Conservation (phyloP, 2,329 filamentous ascomycete species). For the Sordariomycetes sp. region DNA sequence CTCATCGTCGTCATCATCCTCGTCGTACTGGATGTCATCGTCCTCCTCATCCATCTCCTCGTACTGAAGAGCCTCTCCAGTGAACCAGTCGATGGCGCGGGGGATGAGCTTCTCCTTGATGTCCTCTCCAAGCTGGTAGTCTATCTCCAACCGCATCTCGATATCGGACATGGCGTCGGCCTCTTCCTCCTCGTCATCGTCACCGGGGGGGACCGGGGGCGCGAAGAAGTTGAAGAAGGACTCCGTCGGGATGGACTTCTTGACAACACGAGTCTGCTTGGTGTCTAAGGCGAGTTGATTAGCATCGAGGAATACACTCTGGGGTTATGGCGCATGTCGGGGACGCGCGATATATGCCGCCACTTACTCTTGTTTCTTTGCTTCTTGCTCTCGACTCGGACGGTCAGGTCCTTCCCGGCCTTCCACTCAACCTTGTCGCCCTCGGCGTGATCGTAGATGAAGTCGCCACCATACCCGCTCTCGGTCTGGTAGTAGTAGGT, state of each 20-base stretch:
- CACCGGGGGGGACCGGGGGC: slow-evolving; percentile 69
- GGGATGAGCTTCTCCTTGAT: slow-evolving; percentile 99
- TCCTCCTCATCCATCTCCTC: slow-evolving; percentile 85
- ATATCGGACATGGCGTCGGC: slow-evolving; percentile 79
- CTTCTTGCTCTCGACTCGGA: slow-evolving; percentile 97
- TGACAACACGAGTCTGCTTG: slow-evolving; percentile 97
- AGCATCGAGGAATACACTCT: not conserved
- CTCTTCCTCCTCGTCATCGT: slow-evolving; percentile 60
- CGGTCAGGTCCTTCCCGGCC: slow-evolving; percentile 81
- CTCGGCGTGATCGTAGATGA: slow-evolving; percentile 98
- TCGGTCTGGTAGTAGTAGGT: slow-evolving; percentile 99
- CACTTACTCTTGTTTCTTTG: slow-evolving; percentile 95
- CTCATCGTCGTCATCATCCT: slow-evolving; percentile 87
- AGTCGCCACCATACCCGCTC: slow-evolving; percentile 96
- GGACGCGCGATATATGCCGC: not conserved
- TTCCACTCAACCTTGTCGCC: slow-evolving; percentile 98
- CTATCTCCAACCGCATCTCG: slow-evolving; percentile 93
- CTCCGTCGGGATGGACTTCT: slow-evolving; percentile 97
- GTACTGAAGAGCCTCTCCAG: slow-evolving; percentile 91
- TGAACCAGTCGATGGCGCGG: slow-evolving; percentile 98
- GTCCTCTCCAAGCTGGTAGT: slow-evolving; percentile 97
- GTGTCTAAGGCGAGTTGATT: slow-evolving; percentile 62
- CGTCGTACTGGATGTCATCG: slow-evolving; percentile 78
- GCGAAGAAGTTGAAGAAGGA: slow-evolving; percentile 99
- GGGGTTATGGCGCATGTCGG: slow-evolving; percentile 6